A percentile compares a stretch with the other conserved stretches of the same genome.
Evolutionary conservation across 1,284 basidiomycete species (phyloP).

Genomic region (Pseudozyma tsukubaensis): DNA sequence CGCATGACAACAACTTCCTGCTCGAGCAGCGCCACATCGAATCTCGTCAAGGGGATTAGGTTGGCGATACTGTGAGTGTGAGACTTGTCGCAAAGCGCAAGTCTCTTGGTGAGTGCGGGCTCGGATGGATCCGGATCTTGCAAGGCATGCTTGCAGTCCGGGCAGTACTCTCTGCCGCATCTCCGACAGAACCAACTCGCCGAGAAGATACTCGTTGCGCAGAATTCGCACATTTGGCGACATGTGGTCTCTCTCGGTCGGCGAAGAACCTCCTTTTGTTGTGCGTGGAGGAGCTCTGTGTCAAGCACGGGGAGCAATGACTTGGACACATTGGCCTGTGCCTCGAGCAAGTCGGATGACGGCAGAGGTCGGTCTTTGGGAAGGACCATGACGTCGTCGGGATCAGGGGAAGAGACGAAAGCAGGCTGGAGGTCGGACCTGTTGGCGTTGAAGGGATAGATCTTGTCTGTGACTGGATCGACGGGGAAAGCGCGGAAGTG

Average conservation of each 20-base stretch:
- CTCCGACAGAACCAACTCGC: slow-evolving; percentile 86
- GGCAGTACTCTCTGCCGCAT: slow-evolving; percentile 91
- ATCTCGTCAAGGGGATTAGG: slow-evolving; percentile 79
- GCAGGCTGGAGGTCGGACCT: not conserved
- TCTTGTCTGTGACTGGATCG: slow-evolving; percentile 16
- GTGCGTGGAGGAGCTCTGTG: slow-evolving; percentile 41
- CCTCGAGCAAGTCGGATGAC: slow-evolving; percentile 3
- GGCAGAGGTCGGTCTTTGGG: slow-evolving; percentile 22
- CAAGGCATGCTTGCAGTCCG: slow-evolving; percentile 82
- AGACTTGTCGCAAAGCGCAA: slow-evolving; percentile 41
- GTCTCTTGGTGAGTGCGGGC: slow-evolving; percentile 8
- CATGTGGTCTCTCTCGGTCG: slow-evolving; percentile 40
- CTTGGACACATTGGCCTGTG: slow-evolving; percentile 22
- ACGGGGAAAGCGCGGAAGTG: slow-evolving; percentile 37
- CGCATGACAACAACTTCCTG: slow-evolving; percentile 76
- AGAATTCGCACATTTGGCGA: slow-evolving; percentile 76
- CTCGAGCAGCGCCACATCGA: slow-evolving; percentile 77
- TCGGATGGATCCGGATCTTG: slow-evolving; percentile 18
- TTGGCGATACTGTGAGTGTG: slow-evolving; percentile 69
- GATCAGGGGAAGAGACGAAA: slow-evolving; percentile 28
- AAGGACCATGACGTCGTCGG: slow-evolving; percentile 30
- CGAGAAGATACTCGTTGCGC: slow-evolving; percentile 89
- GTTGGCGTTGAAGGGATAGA: not conserved
- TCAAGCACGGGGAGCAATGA: slow-evolving; percentile 34
- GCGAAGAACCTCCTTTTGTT: slow-evolving; percentile 15